A percentile compares a stretch with the other conserved stretches of the same genome.
Evolutionary conservation across 2,329 filamentous ascomycete genomes (phyloP).

Genomic region (Aspergillus amoenus): DNA sequence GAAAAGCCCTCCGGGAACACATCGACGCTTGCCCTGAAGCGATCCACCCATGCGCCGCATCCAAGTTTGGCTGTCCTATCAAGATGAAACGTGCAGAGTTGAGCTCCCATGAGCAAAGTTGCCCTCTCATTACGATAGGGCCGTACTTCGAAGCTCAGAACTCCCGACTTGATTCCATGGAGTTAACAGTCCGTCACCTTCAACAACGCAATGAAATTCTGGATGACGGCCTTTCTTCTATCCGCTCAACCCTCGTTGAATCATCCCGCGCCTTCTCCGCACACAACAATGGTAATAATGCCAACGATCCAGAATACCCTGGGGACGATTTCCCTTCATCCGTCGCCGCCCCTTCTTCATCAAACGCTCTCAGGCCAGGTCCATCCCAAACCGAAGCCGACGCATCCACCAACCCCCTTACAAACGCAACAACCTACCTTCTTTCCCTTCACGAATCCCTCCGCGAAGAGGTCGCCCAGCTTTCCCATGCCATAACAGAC

Average conservation of each 20-base stretch:
- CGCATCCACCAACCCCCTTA: constrained; percentile 25
- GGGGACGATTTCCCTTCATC: neutral
- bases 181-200: constrained; percentile 44
- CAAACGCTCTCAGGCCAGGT: neutral
- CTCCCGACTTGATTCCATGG: constrained; percentile 43
- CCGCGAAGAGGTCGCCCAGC: constrained; percentile 58
- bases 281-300: constrained; percentile 4
- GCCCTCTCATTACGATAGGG: constrained; percentile 50
- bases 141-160: constrained; percentile 47
- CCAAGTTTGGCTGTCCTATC: constrained; percentile 45
- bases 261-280: constrained; percentile 23
- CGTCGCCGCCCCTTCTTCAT: neutral
- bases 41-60: constrained; percentile 37
- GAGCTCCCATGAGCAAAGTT: constrained; percentile 48
- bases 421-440: constrained; percentile 54
- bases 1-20: constrained; percentile 36
- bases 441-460: constrained; percentile 62
- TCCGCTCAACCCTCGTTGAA: constrained; percentile 39
- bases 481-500: constrained; percentile 56
- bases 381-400: constrained; percentile 13
- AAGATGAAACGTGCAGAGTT: constrained; percentile 38
- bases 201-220: constrained; percentile 49
- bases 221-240: constrained; percentile 45
- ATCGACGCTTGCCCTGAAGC: constrained; percentile 38
- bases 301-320: neutral